Conservation (phyloP, 1,284 basidiomycete species). For the Ceratobasidium sp. region DNA sequence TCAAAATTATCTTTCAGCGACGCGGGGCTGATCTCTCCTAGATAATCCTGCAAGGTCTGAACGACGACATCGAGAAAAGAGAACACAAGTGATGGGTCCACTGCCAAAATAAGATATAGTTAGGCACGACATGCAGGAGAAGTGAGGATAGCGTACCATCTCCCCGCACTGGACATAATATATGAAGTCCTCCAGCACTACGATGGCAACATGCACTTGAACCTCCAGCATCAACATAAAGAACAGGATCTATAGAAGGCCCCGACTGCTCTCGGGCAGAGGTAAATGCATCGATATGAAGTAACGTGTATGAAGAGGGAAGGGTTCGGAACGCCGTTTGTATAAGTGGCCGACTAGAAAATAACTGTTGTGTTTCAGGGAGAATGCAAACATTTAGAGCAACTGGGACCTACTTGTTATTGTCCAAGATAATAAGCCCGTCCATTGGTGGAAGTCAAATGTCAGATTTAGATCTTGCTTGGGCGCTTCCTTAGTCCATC, state of each 20-base stretch:
- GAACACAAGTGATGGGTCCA: conserved; percentile 90
- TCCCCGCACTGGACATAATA: conserved; percentile 83
- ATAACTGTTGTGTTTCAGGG: conserved; percentile 28
- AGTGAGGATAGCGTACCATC: conserved; percentile 66
- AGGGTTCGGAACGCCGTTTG: conserved; percentile 89
- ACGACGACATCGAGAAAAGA: conserved; percentile 88
- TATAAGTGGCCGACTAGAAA: conserved; percentile 80
- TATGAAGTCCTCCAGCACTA: conserved; percentile 73
- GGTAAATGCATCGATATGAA: conserved; percentile 89
- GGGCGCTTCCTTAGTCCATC: neutral
- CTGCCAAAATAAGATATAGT: conserved; percentile 56
- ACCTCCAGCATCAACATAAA: conserved; percentile 64
- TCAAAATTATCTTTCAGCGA: conserved; percentile 94
- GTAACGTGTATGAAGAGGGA: conserved; percentile 79
- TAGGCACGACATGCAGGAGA: conserved; percentile 42
- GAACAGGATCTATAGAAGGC: conserved; percentile 68
- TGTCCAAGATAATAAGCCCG: conserved; percentile 89
- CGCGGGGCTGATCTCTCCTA: conserved; percentile 76
- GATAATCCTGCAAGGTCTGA: conserved; percentile 86
- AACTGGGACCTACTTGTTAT: conserved; percentile 68
- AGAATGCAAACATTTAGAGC: conserved; percentile 12
- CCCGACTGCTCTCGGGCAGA: conserved; percentile 69
- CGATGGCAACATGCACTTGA: conserved; percentile 84
- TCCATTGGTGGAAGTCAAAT: conserved; percentile 65
- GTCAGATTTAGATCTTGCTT: neutral